These are phyloP conservation scores for Lipomyces yarrowii DNA, from an alignment of 1,139 yeast species.

Conservation along the genomic window DNA sequence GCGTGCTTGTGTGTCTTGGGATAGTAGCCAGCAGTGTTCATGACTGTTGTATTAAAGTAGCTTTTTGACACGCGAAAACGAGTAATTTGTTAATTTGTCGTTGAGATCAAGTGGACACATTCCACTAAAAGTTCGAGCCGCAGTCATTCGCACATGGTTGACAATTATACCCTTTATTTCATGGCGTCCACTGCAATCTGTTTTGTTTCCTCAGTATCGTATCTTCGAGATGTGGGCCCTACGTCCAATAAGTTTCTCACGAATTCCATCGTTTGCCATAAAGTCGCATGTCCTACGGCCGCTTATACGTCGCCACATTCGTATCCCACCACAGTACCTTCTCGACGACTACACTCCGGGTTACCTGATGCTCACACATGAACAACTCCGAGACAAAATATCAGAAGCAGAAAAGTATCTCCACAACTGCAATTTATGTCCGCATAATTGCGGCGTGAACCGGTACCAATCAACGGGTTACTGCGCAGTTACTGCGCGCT, in stretches of 20 bases:
- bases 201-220: neutral
- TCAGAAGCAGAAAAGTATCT: conserved; percentile 20
- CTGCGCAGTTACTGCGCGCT: conserved; percentile 31
- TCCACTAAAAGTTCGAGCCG: too few species aligned
- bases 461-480: conserved; percentile 27
- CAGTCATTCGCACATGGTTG: too few species aligned
- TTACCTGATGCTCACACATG: conserved; percentile 14
- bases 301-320: conserved; percentile 10
- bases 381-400: conserved; percentile 14
- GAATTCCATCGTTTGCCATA: neutral
- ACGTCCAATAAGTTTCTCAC: neutral
- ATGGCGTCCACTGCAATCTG: neutral
- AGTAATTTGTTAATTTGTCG: too few species aligned
- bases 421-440: conserved; percentile 29
- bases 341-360: conserved; percentile 30
- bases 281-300: neutral
- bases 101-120: too few species aligned
- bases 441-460: conserved; percentile 31
- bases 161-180: too few species aligned
- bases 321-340: conserved; percentile 31
- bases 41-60: too few species aligned
- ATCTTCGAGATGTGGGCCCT: neutral
- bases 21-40: too few species aligned
- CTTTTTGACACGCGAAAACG: too few species aligned
- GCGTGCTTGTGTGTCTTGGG: too few species aligned